These are phyloP conservation scores for Russula griseocarnosa DNA, from an alignment of 768 basidiomycete species.

Conservation along the genomic window DNA sequence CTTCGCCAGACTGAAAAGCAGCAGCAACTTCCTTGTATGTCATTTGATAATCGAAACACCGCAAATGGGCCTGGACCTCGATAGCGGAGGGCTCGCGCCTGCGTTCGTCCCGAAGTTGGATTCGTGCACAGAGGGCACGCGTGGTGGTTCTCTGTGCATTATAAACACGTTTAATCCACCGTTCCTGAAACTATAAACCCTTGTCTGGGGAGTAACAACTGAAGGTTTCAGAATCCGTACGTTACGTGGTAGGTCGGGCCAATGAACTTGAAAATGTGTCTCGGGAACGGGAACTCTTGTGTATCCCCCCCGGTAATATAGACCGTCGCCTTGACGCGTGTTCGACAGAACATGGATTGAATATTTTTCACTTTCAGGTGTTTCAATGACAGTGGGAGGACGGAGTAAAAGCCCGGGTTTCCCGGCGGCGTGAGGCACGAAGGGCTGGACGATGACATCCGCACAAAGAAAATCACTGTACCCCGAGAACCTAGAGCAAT, in stretches of 20 bases:
- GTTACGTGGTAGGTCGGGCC: background rate
- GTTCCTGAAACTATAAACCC: background rate
- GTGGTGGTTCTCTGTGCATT: too few species aligned
- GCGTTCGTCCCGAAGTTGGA: background rate
- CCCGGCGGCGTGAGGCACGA: background rate
- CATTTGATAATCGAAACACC: background rate
- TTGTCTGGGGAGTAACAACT: too few species aligned
- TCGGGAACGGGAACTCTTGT: background rate
- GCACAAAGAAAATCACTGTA: background rate
- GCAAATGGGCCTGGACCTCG: background rate
- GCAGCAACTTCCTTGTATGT: background rate
- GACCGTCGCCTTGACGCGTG: rapidly evolving
- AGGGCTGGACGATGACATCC: background rate
- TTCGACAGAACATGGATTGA: background rate
- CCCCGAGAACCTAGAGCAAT: background rate
- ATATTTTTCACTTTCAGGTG: too few species aligned
- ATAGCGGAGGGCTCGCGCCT: conserved; percentile 5
- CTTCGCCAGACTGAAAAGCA: background rate
- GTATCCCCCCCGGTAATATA: background rate
- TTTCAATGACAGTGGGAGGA: background rate
- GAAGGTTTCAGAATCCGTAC: too few species aligned
- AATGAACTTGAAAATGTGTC: background rate
- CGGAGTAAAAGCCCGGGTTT: background rate
- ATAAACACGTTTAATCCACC: background rate
- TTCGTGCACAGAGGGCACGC: background rate